These are phyloP conservation scores for Trypanosoma melophagium DNA, from an alignment of 208 protist genomes.

Conservation along the genomic window DNA sequence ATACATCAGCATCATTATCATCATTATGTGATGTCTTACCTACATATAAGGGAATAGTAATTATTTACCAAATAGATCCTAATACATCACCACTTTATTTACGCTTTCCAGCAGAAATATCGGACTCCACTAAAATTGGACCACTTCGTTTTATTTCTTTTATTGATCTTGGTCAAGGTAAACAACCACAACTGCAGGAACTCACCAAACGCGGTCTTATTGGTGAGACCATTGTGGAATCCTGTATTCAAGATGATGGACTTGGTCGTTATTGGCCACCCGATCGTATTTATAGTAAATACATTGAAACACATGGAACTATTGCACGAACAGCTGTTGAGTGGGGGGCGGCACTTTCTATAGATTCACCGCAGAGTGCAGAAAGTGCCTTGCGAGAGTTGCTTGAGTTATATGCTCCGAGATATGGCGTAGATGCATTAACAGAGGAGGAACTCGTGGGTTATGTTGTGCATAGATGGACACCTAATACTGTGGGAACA, in stretches of 20 bases:
- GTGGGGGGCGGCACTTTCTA: constrained; percentile 49
- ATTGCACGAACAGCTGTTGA: constrained; percentile 38
- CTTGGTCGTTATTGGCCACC: constrained; percentile 86
- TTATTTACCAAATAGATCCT: constrained; percentile 44
- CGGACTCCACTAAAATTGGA: not conserved
- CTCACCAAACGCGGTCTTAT: constrained; percentile 57
- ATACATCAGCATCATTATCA: not conserved
- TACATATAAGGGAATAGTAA: constrained; percentile 62
- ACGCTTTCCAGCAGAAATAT: constrained; percentile 46
- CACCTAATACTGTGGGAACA: constrained; percentile 22
- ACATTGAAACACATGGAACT: constrained; percentile 55
- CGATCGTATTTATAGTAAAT: constrained; percentile 75
- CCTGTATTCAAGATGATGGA: constrained; percentile 83
- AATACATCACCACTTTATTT: constrained; percentile 55
- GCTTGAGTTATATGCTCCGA: constrained; percentile 56
- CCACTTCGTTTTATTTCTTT: constrained; percentile 72
- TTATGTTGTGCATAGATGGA: constrained; percentile 55
- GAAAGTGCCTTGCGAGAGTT: constrained; percentile 52
- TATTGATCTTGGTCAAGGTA: constrained; percentile 85
- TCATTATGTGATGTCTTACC: constrained; percentile 4
- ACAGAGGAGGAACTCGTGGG: constrained; percentile 42
- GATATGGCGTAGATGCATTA: constrained; percentile 48
- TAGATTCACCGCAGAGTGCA: constrained; percentile 54
- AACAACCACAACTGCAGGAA: constrained; percentile 54
- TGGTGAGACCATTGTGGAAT: constrained; percentile 76